Evolutionary conservation across 495 filamentous ascomycete genomes (phyloP), one percentile per base, ranked within the genome.

Genomic region (Podospora pseudoanserina): DNA sequence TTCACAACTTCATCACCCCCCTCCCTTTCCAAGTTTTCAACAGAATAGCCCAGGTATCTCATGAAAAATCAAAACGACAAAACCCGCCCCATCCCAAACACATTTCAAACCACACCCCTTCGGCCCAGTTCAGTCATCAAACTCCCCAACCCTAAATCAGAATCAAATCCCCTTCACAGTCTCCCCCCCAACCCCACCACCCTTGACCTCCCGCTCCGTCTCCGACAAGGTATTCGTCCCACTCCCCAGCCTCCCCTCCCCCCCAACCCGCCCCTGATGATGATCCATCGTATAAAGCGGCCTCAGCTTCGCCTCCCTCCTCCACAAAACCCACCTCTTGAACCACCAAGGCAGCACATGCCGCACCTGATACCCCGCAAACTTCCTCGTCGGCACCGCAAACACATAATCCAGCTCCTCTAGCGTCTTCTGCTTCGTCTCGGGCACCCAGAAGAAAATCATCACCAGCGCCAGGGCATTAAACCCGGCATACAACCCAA

Each of bases 381-480:
- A 90, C 49, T 81, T 82, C 57, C 83, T 72, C 27, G 85, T 89
- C 0, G 89, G 89, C 15, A 92, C 89, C 7, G 87, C 90, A 69
- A 92, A 96, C 65, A 96, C 87, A 73, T 93, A 92, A 78, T 96
- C 91, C 53, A 96, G 81, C 75, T 96, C 92, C 77, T 96, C 91
- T 13, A 90, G 80, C 3, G 86, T 87, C 18, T 84, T 83, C 79
- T 89, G 85, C 80, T 90, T 90, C 7, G 88, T 90, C 79, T 90
- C 89, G 7, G 86, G 86, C 30, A 92, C 78, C 68, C 83, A 85
- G 16, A 91, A 81, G 77, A 91, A 91, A 72, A 92, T 90, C 81
- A 92, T 79, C 59, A 87, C 59, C 39, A 90, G 77, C 1, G 88
- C 88, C 0, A 88, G 74, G 0, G 89, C 55, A 70, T 91, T 91